Conservation (phyloP, 129 eudicot species). For the sunflower (Helianthus annuus) region HanXRQr2.0-SUNRISE NC_035433.2:77012069-77012568, state of each 20-base stretch:
- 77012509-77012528: background rate
- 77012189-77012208: constrained; percentile 29
- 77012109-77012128: constrained; percentile 35
- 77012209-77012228: constrained; percentile 33
- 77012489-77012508: background rate
- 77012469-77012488: no score
- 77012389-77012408: constrained; percentile 6
- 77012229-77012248: constrained; percentile 24
- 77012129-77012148: constrained; percentile 23
- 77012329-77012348: background rate
- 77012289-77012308: constrained; percentile 2
- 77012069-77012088: background rate
- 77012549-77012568: constrained; percentile 5
- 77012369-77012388: constrained; percentile 20
- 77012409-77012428: constrained; percentile 6
- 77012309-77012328: background rate
- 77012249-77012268: background rate
- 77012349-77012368: constrained; percentile 24
- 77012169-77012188: constrained; percentile 33
- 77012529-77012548: background rate
- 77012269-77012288: constrained; percentile 11
- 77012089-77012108: constrained; percentile 16
- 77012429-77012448: constrained; percentile 9
- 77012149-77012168: constrained; percentile 20
- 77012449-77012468: background rate